Base-by-base conservation (phyloP, 1,284 basidiomycete species). In the Caloboletus firmus region DNA sequence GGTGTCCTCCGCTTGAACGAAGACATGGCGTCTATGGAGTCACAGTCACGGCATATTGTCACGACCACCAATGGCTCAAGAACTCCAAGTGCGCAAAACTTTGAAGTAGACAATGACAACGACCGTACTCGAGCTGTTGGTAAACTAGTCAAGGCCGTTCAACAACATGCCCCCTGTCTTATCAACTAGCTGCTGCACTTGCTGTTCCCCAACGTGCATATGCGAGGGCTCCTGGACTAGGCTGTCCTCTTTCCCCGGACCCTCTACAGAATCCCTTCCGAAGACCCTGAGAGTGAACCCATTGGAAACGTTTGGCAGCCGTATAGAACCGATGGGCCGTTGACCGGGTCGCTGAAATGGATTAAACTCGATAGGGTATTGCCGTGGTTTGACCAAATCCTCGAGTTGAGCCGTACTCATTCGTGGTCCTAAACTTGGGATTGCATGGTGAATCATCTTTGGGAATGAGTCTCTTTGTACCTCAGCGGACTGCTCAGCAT, bases 1-100 rank as follows among this genome's bases (percentile, higher is more conserved):
- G 76, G 64, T 37, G 76, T 66, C 64, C 83, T 85, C 55, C 92
- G 80, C 70, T 89, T 94, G 84, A 95, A 95, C 5, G 91, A 92
- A 54, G 89, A 91, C 90, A 91, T 91, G 24, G 5, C 5, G 3
- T 13, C 10, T 5, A 4, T 32, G 4, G 13, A 15, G 58, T 63
- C 45, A 63, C 62, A 1, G 58, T 62, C 60, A 61, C 62, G 35
- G 5, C 7, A 30, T 9, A 13, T 18, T 41, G 62, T 62, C 41
- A 65, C 50, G 18, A 17, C 26, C 32, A 49, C 13, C 47, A 13
- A 52, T 24, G 26, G 5, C 0, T n/a, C 15, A 12, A 41, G 4
- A 12, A 24, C 43, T 17, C 24, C 34, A 11, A 47, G 36, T 17
- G 11, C 17, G 39, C 11, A 5, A 37, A 22, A 31, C 22, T 28